Evolutionary conservation across 805 yeast species (phyloP).

Genomic region (Starmerella davenportii): DNA sequence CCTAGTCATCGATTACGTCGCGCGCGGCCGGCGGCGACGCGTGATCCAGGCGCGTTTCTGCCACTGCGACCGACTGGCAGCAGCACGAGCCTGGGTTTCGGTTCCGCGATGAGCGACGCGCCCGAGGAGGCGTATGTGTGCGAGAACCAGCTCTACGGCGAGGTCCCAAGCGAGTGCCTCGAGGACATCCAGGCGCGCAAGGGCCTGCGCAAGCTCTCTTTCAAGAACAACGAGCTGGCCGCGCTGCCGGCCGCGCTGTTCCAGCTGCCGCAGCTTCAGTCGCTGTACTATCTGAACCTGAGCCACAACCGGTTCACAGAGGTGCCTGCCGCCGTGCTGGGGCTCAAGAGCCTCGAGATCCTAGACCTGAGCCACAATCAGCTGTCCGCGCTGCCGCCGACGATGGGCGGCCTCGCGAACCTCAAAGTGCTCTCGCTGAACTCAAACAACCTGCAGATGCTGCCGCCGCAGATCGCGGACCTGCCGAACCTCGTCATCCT

Average conservation of each 20-base stretch:
- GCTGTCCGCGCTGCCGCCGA: constrained; percentile 32
- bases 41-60: too few species aligned
- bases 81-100: too few species aligned
- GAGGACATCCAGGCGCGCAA: constrained; percentile 25
- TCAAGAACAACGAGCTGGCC: constrained; percentile 34
- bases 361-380: constrained; percentile 46
- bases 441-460: constrained; percentile 36
- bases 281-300: constrained; percentile 42
- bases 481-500: constrained; percentile 37
- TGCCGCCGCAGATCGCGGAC: constrained; percentile 37
- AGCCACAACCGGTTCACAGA: constrained; percentile 39
- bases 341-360: constrained; percentile 35
- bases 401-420: constrained; percentile 25
- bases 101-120: neutral
- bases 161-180: constrained; percentile 26
- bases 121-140: constrained; percentile 8
- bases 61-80: too few species aligned
- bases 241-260: constrained; percentile 31
- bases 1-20: too few species aligned
- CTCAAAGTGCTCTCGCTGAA: constrained; percentile 41
- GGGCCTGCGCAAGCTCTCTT: constrained; percentile 30
- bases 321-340: constrained; percentile 31
- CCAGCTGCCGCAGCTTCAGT: constrained; percentile 22
- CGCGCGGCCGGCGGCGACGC: too few species aligned
- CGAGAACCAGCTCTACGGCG: constrained; percentile 5